phyloP scores from a whole-genome alignment of 345 rosid species.

The Pistacia vera region DNA sequence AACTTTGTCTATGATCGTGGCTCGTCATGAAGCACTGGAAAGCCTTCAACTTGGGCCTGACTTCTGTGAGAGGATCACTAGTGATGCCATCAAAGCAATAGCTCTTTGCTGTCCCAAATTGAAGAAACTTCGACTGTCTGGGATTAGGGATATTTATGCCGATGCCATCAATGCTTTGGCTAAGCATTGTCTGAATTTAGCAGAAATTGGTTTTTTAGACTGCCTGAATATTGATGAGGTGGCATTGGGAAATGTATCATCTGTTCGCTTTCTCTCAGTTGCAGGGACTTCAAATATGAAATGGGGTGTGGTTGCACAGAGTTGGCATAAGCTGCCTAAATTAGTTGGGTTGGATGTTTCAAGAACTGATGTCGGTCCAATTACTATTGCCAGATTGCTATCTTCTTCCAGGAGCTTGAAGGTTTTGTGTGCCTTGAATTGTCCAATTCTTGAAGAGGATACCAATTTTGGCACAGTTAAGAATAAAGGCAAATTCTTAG shows the following conservation, averaged over 20 bases:
- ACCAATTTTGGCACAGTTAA: constrained; percentile 44
- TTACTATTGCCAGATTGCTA: constrained; percentile 64
- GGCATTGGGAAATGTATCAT: constrained; percentile 57
- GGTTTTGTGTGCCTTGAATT: constrained; percentile 78
- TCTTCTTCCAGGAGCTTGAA: constrained; percentile 64
- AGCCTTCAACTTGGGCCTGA: constrained; percentile 88
- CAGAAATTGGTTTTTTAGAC: constrained; percentile 72
- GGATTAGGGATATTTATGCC: constrained; percentile 63
- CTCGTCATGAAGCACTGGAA: constrained; percentile 74
- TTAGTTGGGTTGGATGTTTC: constrained; percentile 77
- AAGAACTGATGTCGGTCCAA: constrained; percentile 67
- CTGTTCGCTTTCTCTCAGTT: constrained; percentile 67
- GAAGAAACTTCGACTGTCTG: constrained; percentile 73
- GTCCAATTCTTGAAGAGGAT: constrained; percentile 63
- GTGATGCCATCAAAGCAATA: constrained; percentile 70
- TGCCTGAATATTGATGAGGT: constrained; percentile 68
- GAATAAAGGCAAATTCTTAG: constrained; percentile 61
- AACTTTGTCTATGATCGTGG: constrained; percentile 67
- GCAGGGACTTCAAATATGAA: constrained; percentile 83
- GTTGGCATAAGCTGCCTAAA: constrained; percentile 73
- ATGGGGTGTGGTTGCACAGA: constrained; percentile 62
- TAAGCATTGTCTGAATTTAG: constrained; percentile 59
- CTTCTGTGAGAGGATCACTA: constrained; percentile 76
- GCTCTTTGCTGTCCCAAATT: constrained; percentile 77
- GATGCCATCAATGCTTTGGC: constrained; percentile 80